Evolutionary conservation across 2,329 filamentous ascomycete genomes (phyloP), one percentile per base, ranked within the genome.

Genomic region (Sordariomycetes sp.): DNA sequence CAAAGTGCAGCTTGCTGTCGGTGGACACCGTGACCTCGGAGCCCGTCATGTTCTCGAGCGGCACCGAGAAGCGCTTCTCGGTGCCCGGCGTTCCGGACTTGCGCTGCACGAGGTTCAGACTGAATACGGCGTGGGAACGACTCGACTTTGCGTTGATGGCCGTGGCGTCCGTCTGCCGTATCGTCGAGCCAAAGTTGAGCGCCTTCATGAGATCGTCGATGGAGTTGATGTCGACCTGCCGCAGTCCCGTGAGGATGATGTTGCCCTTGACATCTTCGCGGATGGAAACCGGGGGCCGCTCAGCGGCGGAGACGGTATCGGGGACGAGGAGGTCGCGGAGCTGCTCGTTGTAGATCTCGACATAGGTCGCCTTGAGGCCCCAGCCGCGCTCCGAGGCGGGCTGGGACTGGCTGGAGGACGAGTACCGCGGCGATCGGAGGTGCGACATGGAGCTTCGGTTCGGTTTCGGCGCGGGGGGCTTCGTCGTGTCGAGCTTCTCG

Each of bases 1-100:
- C 94, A 67, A 99, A 99, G 69, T 99, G 94, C 55, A 99, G 79
- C 72, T 99, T 99, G 82, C 94, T 99, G 70, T 99, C 94, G 10
- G 94, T 87, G 0, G 90, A 96, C 50, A 97, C 79, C 70, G 81
- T 82, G 54, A 79, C 78, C 36, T 85, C 81, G 20, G 85, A 81
- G 25, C 81, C 80, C 2, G 85, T 81, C 76, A 94, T 81, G 45
- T 86, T 81, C 66, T 97, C 94, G 6, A 92, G 67, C 0, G 92
- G 90, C 62, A 95, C 84, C 0, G 94, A 97, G 63, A 87, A 83
- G 60, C 92, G 86, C 73, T 95, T 96, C 62, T 96, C 90, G 34
- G 80, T 76, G 13, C 76, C 76, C 17, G 82, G 76, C 3, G 78
- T 72, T 59, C 82, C 83, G 62, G 69, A 78, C 71, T 89, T 94